These are phyloP conservation scores for Lyophyllum decastes DNA, from an alignment of 768 basidiomycete genomes.

Conservation along the genomic window DNA sequence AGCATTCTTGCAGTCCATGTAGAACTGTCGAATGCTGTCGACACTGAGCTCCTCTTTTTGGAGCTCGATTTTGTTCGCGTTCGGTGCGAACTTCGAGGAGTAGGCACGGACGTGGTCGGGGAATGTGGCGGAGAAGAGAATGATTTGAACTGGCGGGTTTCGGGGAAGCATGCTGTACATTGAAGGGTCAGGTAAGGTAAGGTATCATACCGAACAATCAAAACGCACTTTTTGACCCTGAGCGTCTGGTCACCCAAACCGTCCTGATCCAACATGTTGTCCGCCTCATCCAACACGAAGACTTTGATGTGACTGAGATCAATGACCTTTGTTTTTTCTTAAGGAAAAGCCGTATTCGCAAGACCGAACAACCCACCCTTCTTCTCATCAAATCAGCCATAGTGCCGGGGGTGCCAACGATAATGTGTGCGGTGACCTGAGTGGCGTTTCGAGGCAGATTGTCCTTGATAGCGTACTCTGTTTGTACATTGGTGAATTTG, in stretches of 20 bases:
- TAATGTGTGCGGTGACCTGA: conserved; percentile 81
- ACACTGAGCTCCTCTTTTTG: conserved; percentile 93
- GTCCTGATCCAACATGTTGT: conserved; percentile 97
- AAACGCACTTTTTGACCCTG: conserved; percentile 85
- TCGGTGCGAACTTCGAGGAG: conserved; percentile 90
- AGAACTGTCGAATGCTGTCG: conserved; percentile 94
- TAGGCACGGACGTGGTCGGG: conserved; percentile 91
- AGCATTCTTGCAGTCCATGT: conserved; percentile 92
- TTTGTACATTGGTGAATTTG: conserved; percentile 90
- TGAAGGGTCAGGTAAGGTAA: not conserved
- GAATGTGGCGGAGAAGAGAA: conserved; percentile 98
- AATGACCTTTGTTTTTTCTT: conserved; percentile 45
- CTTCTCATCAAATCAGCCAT: conserved; percentile 84
- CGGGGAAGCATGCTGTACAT: conserved; percentile 57
- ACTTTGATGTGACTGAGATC: conserved; percentile 83
- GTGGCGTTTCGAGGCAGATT: conserved; percentile 66
- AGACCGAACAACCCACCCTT: conserved; percentile 35
- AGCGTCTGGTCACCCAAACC: conserved; percentile 93
- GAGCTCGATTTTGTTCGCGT: conserved; percentile 94
- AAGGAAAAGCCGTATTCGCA: not conserved
- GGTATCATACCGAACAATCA: not conserved
- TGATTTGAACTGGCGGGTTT: conserved; percentile 65
- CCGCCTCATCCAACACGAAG: conserved; percentile 96
- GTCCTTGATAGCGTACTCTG: conserved; percentile 95
- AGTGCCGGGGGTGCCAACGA: conserved; percentile 97